Evolutionary conservation across 2,329 filamentous ascomycete species (phyloP), one percentile per base, ranked within the genome.

Genomic region (Corniculantispora saksenae): DNA sequence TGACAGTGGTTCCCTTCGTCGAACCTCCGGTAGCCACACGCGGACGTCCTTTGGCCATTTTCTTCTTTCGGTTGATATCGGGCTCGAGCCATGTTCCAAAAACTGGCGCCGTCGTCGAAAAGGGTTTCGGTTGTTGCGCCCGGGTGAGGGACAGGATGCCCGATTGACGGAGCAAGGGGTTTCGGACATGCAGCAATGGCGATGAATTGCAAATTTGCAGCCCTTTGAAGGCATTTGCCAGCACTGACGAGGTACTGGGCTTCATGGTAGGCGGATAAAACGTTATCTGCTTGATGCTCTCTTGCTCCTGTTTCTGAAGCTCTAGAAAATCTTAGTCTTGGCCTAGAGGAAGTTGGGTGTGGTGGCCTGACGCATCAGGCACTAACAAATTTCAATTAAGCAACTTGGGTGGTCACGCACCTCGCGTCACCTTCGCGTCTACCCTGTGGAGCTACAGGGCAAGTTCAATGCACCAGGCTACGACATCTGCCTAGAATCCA

Each of bases 11-110:
- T 71, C 95, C 95, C 77, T 96, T 93, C 43, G 86, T 89, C 63
- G 92, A 96, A 67, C 95, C 95, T 67, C 95, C 95, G 0, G 94
- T 99, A 27, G 92, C 87, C 57, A 98, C 93, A 72, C 93, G 88
- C 58, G 92, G 90, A 2, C 93, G 88, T 47, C 94, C 95, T 81
- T 97, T 97, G 70, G 93, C 94, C 83, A 96, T 97, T 78, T 92
- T 92, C 74, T 88, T 90, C 76, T 93, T 94, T 69, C 92, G 88
- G 72, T 89, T 79, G 68, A 87, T 80, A 72, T 87, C 90, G 40
- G 94, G 94, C 65, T 91, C 86, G 56, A 98, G 90, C 93, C 94
- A 98, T 74, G 87, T 91, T 70, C 86, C 86, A 76, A 83, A 68
- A 74, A 80, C 73, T 69, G 81, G 69, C 73, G 84, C 67, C 19